Conservation (phyloP, 2,329 filamentous ascomycete genomes). For the Podosphaera xanthii region DNA sequence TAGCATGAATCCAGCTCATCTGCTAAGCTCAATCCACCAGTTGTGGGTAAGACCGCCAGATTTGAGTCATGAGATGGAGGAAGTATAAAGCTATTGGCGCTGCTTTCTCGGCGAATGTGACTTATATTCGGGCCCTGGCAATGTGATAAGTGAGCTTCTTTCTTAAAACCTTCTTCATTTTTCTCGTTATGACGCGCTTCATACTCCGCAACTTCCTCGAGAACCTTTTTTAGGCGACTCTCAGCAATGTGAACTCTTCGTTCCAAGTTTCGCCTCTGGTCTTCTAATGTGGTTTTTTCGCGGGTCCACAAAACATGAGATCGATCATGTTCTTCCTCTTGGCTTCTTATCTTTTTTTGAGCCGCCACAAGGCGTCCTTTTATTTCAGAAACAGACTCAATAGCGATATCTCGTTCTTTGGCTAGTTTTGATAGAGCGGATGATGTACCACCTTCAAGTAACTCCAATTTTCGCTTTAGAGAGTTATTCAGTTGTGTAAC, state of each 20-base stretch:
- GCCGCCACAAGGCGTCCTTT: slow-evolving; percentile 53
- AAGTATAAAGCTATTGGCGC: slow-evolving; percentile 49
- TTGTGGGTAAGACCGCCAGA: slow-evolving; percentile 27
- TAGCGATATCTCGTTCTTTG: slow-evolving; percentile 65
- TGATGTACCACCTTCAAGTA: slow-evolving; percentile 71
- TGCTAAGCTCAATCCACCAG: slow-evolving; percentile 54
- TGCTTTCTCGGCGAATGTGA: slow-evolving; percentile 43
- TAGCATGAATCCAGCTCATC: slow-evolving; percentile 79
- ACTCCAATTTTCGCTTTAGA: slow-evolving; percentile 62
- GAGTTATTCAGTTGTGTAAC: slow-evolving; percentile 56
- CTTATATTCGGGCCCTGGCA: slow-evolving; percentile 47
- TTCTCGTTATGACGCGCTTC: slow-evolving; percentile 29
- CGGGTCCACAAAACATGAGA: slow-evolving; percentile 61
- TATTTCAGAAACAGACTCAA: slow-evolving; percentile 47
- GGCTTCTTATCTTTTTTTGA: slow-evolving; percentile 54
- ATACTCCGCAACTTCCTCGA: slow-evolving; percentile 64
- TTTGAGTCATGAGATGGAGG: slow-evolving; percentile 41
- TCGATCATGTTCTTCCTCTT: slow-evolving; percentile 64
- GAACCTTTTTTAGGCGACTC: slow-evolving; percentile 55
- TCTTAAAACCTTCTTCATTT: slow-evolving; percentile 29
- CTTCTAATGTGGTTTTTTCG: slow-evolving; percentile 69
- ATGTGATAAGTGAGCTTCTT: slow-evolving; percentile 37
- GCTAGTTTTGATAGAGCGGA: slow-evolving; percentile 67
- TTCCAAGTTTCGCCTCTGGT: slow-evolving; percentile 61
- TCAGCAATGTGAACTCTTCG: slow-evolving; percentile 79